Base-by-base conservation (phyloP, 2,329 filamentous ascomycete species). In the Aureobasidium sp. region DNA sequence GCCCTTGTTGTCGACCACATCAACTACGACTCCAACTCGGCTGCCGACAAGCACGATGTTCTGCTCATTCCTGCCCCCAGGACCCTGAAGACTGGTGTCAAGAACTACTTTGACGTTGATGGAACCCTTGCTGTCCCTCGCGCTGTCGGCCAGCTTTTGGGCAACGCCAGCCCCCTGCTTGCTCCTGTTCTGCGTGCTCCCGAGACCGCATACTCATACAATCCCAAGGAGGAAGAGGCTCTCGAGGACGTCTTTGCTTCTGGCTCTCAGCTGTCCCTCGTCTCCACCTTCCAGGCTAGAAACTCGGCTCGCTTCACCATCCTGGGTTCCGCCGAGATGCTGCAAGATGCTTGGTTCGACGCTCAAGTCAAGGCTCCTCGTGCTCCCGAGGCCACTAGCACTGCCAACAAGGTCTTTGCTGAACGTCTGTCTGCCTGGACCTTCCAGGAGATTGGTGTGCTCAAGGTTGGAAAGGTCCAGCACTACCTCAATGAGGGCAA, bases 1-100 rank as follows among this genome's bases (percentile, higher is more conserved):
- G 86, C 90, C 62, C 80, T 93, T 62, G 88, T 96, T 6, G 87
- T 97, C 64, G 94, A 97, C 76, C 94, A 99, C 80, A 97, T 97
- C 85, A 89, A 90, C 78, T 94, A 94, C 77, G 93, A 97, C 71
- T 81, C 83, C 62, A 68, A 83, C 36, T 90, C 88, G 44, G 88
- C 93, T 5, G 72, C 86, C 54, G 91, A 97, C 66, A 84, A 86
- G 71, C 94, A 99, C 76, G 91, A 97, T 76, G 89, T 96, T 34
- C 80, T 99, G 48, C 81, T 97, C 34, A 78, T 97, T 57, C 84
- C 89, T 47, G 81, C 84, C 39, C 89, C 91, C 4, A 77, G 79
- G 63, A 77, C 83, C 54, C 74, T 88, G 64, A 87, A 88, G 67
- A 71, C 84, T 29, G 90, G 86, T 67, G 79, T 91, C 62, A 88